phyloP scores from a whole-genome alignment of 306 rosid genomes.

The Argentina anserina region DNA sequence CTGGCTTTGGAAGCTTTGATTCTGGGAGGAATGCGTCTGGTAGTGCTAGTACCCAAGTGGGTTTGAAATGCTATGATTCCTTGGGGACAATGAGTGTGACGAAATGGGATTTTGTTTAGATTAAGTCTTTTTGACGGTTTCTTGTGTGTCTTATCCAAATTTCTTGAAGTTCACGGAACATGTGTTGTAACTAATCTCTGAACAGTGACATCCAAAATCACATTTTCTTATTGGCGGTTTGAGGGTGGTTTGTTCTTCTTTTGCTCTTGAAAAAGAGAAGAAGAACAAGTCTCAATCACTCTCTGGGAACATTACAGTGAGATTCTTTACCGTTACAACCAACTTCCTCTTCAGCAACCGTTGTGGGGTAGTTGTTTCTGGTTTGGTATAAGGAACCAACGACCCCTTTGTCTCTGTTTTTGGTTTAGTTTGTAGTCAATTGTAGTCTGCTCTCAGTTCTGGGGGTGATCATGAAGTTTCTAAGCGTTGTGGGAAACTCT shows the following conservation, averaged over 20 bases:
- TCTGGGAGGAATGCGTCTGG: neutral
- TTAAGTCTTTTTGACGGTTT: constrained; percentile 3
- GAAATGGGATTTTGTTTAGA: constrained; percentile 10
- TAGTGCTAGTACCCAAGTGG: neutral
- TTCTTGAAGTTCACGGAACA: constrained; percentile 50
- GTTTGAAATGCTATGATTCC: constrained; percentile 18
- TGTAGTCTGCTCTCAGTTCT: neutral
- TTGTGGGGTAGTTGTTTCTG: constrained; percentile 34
- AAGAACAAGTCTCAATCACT: constrained; percentile 12
- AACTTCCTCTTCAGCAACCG: constrained; percentile 27
- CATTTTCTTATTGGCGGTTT: constrained; percentile 24
- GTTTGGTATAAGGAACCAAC: constrained; percentile 39
- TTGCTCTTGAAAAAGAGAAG: constrained; percentile 16
- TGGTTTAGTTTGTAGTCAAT: constrained; percentile 6
- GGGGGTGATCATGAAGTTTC: constrained; percentile 51
- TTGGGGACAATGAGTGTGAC: constrained; percentile 10
- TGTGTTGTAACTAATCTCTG: constrained; percentile 20
- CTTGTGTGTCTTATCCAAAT: constrained; percentile 22
- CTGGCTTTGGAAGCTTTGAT: neutral
- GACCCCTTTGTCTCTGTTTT: constrained; percentile 8
- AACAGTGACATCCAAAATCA: neutral
- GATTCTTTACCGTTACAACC: constrained; percentile 45
- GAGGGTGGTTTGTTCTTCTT: constrained; percentile 28
- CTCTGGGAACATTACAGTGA: constrained; percentile 25
- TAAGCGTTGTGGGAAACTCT: constrained; percentile 80